These are phyloP conservation scores for Fraxinus excelsior DNA, from an alignment of 257 asterid genomes.

Conservation along the genomic window DNA sequence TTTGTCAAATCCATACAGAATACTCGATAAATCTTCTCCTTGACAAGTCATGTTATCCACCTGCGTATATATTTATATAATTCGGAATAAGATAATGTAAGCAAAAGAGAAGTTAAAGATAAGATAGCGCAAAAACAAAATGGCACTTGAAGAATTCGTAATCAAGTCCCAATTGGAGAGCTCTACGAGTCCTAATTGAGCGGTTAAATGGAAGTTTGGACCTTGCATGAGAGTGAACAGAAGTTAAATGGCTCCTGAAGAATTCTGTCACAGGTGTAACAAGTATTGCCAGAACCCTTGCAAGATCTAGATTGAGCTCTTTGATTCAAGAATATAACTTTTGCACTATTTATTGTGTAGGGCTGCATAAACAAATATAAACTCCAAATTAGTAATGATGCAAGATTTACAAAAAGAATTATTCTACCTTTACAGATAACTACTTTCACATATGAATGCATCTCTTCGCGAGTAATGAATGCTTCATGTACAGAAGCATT, in stretches of 20 bases:
- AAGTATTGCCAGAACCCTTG: constrained; percentile 60
- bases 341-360: constrained; percentile 84
- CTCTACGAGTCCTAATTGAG: too few relatives aligned
- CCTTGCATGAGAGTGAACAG: constrained; percentile 98
- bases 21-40: constrained; percentile 60
- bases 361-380: constrained; percentile 51
- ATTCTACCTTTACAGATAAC: too few relatives aligned
- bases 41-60: constrained; percentile 66
- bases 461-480: too few relatives aligned
- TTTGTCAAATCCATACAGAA: constrained; percentile 45
- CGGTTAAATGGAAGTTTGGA: constrained; percentile 16
- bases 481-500: too few relatives aligned
- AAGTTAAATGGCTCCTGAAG: constrained; percentile 82
- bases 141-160: too few relatives aligned
- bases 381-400: too few relatives aligned
- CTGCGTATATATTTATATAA: constrained; percentile 31
- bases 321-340: constrained; percentile 80
- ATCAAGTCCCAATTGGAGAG: too few relatives aligned
- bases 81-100: neutral
- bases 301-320: constrained; percentile 72
- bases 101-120: neutral
- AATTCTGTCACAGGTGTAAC: constrained; percentile 83
- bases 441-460: too few relatives aligned
- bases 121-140: neutral
- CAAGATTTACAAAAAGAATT: too few relatives aligned